phyloP scores from a whole-genome alignment of 116 monocot genomes.

The Thalassia testudinum region DNA sequence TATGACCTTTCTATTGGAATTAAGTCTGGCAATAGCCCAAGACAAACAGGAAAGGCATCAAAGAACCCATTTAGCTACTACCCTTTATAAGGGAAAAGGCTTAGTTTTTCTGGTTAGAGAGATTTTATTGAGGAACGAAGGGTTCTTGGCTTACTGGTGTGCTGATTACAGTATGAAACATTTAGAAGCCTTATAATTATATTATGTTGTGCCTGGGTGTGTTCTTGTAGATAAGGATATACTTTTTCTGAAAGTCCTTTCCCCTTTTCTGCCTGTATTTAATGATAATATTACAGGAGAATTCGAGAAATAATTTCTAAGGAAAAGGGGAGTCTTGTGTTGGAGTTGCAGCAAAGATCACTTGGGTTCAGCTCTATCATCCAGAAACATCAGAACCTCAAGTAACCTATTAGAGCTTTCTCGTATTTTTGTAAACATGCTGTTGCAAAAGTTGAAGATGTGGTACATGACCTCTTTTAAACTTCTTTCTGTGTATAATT shows the following conservation, averaged over 20 bases:
- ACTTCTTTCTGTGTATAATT: neutral
- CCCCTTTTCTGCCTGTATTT: neutral
- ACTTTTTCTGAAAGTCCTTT: neutral
- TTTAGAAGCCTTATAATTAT: too few relatives aligned
- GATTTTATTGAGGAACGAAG: too few relatives aligned
- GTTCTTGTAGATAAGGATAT: too few relatives aligned
- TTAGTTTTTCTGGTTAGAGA: too few relatives aligned
- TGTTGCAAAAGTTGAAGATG: neutral
- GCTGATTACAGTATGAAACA: too few relatives aligned
- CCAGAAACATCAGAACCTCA: conserved; percentile 78
- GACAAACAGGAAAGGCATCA: too few relatives aligned
- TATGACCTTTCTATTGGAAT: too few relatives aligned
- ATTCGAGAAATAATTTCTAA: conserved; percentile 55
- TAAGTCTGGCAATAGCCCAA: too few relatives aligned
- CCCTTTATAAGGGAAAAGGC: too few relatives aligned
- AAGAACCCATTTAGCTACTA: too few relatives aligned
- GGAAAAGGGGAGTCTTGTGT: conserved; percentile 68
- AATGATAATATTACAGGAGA: conserved; percentile 43
- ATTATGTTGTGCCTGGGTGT: too few relatives aligned
- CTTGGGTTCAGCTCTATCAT: conserved; percentile 90
- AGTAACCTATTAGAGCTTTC: conserved; percentile 18
- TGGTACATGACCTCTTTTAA: neutral
- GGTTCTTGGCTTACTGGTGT: too few relatives aligned
- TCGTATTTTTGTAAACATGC: neutral
- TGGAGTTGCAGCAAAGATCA: conserved; percentile 98